Percentiles rank a stretch among this genome's conserved stretches.
Evolutionary conservation across 306 rosid genomes (phyloP).

Genomic region (Corylus heterophylla): DNA sequence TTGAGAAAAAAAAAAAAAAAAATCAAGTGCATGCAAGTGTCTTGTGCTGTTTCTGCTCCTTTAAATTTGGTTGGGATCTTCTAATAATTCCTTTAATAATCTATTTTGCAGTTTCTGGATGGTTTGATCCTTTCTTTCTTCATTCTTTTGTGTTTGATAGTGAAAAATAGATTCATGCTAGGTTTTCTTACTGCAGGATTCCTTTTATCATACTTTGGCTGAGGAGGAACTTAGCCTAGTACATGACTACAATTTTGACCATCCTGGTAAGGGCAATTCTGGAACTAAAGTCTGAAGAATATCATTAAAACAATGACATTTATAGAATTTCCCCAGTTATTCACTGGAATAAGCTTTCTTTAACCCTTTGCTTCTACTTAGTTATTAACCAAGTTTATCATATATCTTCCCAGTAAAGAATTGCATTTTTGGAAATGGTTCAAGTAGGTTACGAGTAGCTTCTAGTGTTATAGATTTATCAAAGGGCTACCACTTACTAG

Average conservation of each 20-base stretch:
- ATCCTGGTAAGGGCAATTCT: constrained; percentile 73
- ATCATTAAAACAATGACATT: neutral
- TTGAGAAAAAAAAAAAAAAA: neutral
- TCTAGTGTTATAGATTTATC: neutral
- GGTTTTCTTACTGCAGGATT: constrained; percentile 61
- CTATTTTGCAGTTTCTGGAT: constrained; percentile 8
- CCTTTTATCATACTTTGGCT: constrained; percentile 86
- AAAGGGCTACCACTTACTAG: neutral
- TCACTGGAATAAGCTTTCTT: neutral
- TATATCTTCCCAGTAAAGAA: neutral
- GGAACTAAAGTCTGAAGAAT: constrained; percentile 15
- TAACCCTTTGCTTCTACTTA: neutral
- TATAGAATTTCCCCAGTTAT: neutral
- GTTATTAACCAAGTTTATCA: neutral
- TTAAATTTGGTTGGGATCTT: constrained; percentile 4
- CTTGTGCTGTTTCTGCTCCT: neutral
- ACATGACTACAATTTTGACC: constrained; percentile 96
- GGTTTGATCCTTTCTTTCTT: neutral
- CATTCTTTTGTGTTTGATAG: neutral
- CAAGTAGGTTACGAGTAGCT: neutral
- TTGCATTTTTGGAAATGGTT: neutral
- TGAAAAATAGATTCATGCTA: constrained; percentile 4
- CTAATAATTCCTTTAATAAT: neutral
- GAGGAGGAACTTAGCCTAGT: constrained; percentile 75
- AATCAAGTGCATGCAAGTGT: neutral